Conservation (phyloP, 2,329 filamentous ascomycete species). For the Arthrobotrys sphaeroides region DNA sequence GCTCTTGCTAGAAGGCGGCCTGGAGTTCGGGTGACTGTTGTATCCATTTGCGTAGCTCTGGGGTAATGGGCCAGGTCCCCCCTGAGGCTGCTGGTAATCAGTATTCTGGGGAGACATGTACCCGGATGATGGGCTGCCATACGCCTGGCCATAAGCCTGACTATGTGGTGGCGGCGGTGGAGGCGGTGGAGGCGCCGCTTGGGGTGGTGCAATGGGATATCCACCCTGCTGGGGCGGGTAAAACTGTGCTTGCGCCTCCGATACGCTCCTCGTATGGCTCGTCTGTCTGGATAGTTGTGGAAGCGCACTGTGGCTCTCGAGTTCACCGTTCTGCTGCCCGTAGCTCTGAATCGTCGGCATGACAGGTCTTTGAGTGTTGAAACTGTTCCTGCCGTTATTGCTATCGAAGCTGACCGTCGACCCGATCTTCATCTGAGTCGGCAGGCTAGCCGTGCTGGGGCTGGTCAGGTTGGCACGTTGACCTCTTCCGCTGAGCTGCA, state of each 20-base stretch:
- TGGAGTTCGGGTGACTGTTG: conserved; percentile 39
- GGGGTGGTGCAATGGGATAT: neutral
- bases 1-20: conserved; percentile 40
- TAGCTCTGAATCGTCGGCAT: conserved; percentile 51
- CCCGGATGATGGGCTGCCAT: conserved; percentile 14
- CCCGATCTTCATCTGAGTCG: conserved; percentile 61
- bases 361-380: conserved; percentile 52
- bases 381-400: conserved; percentile 26
- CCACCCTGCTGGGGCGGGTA: conserved; percentile 19
- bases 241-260: conserved; percentile 39
- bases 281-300: conserved; percentile 25
- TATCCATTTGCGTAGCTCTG: conserved; percentile 26
- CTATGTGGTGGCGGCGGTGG: neutral
- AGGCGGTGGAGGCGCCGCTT: conserved; percentile 19
- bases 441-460: conserved; percentile 59
- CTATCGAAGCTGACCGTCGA: conserved; percentile 59
- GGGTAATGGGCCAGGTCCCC: neutral
- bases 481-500: conserved; percentile 67
- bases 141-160: conserved; percentile 32
- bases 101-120: conserved; percentile 18
- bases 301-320: conserved; percentile 12
- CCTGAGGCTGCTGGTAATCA: conserved; percentile 22
- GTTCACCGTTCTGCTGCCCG: conserved; percentile 5
- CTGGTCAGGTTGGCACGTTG: conserved; percentile 55
- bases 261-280: conserved; percentile 43